phyloP scores from a whole-genome alignment of 805 yeast species.

The Wickerhamiella kazuoi region DNA sequence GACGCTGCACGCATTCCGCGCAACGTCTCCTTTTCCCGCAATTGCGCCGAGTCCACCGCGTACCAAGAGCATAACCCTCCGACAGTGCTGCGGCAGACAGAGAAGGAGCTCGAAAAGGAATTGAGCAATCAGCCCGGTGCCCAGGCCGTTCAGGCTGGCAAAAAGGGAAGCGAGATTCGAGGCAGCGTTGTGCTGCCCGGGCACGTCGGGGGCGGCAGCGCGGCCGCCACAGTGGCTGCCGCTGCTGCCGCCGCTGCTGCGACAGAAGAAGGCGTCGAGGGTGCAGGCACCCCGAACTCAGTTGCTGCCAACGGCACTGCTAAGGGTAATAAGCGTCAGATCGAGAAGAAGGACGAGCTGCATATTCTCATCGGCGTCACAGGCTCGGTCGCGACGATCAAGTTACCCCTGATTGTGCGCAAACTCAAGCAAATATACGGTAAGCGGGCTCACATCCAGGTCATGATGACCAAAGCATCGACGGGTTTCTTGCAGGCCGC shows the following conservation, averaged over 20 bases:
- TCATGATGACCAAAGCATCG: conserved; percentile 46
- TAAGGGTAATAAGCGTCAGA: background rate
- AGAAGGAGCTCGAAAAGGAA: conserved; percentile 2
- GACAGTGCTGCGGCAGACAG: conserved; percentile 13
- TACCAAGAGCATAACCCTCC: conserved; percentile 18
- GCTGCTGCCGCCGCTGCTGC: background rate
- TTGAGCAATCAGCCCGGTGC: conserved; percentile 2
- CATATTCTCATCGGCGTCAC: conserved; percentile 86
- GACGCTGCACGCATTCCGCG: conserved; percentile 1
- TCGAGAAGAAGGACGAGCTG: conserved; percentile 38
- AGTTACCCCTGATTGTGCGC: conserved; percentile 76
- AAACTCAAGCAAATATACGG: conserved; percentile 63
- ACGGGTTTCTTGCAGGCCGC: conserved; percentile 17
- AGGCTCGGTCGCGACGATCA: conserved; percentile 93
- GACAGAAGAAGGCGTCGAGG: background rate
- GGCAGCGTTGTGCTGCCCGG: no score
- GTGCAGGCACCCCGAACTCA: background rate
- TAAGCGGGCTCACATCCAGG: conserved; percentile 60
- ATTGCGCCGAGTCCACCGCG: conserved; percentile 12
- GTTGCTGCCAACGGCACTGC: background rate
- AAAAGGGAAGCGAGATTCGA: no score
- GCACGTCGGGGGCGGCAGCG: background rate
- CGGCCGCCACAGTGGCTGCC: background rate
- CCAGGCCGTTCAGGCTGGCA: no score
- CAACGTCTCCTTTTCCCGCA: conserved; percentile 12